phyloP scores from a whole-genome alignment of 2,329 filamentous ascomycete species.

The Aspergillus flavus region DNA sequence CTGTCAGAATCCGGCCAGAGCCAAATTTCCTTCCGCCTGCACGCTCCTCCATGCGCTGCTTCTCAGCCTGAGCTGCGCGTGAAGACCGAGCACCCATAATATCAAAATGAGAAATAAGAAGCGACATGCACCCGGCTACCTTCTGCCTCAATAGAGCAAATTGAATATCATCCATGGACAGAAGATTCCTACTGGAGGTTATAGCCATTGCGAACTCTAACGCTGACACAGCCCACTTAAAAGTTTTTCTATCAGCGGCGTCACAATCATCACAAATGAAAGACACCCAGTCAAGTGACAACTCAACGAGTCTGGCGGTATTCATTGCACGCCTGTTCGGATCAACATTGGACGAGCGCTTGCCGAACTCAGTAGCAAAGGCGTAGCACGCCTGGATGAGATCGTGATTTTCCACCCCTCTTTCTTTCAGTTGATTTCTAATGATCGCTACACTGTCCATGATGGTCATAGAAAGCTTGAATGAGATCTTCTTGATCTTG shows the following conservation, averaged over 20 bases:
- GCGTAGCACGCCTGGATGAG: slow-evolving; percentile 97
- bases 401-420: slow-evolving; percentile 85
- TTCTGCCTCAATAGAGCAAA: slow-evolving; percentile 81
- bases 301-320: slow-evolving; percentile 88
- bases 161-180: slow-evolving; percentile 86
- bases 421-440: slow-evolving; percentile 70
- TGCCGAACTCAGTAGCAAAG: slow-evolving; percentile 98
- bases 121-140: slow-evolving; percentile 94
- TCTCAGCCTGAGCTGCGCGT: slow-evolving; percentile 90
- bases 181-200: slow-evolving; percentile 88
- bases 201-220: slow-evolving; percentile 97
- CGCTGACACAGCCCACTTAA: slow-evolving; percentile 94
- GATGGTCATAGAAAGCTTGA: slow-evolving; percentile 95
- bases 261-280: slow-evolving; percentile 98
- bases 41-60: slow-evolving; percentile 79
- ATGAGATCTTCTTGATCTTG: slow-evolving; percentile 93
- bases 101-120: slow-evolving; percentile 97
- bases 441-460: slow-evolving; percentile 98
- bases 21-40: slow-evolving; percentile 78
- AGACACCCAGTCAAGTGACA: slow-evolving; percentile 94
- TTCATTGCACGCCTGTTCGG: slow-evolving; percentile 95
- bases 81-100: slow-evolving; percentile 97
- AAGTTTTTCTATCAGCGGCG: slow-evolving; percentile 90
- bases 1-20: slow-evolving; percentile 71
- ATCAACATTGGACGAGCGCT: slow-evolving; percentile 92